Evolutionary conservation across 2,329 filamentous ascomycete genomes (phyloP), one percentile per base, ranked within the genome.

Genomic region (Fusarium mangiferae): DNA sequence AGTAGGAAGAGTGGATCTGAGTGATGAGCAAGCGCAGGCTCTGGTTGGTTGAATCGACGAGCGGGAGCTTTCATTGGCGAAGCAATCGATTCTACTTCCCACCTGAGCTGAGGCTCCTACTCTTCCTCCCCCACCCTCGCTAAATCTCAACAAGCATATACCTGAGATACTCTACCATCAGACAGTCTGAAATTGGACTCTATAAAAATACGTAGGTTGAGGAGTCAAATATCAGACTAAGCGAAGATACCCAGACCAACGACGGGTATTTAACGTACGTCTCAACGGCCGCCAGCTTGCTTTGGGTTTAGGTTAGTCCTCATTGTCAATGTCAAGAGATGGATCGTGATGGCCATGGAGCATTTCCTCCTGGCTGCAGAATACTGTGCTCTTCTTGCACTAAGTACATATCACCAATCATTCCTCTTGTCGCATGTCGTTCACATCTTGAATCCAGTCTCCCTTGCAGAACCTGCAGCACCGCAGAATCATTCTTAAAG

Each of bases 1-100:
- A 52, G 30, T n/a, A 28, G 30, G 38, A 44, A 51, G 61, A 51
- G 68, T 71, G 72, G 72, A 39, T 59, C 46, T 48, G n/a, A 15
- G 33, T 42, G 39, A 52, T 49, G 11, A 28, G 30, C n/a, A 39
- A 22, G 38, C 44, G 26, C 35, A 39, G 20, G 33, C 44, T 68
- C 39, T 59, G 63, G 24, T 38, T 48, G 35, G 45, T 33, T 59
- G 41, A 14, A 15, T 28, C 14, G 38, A 33, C 20, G 56, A 63
- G 52, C 22, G 54, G 38, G 22, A 55, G 33, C 20, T 28, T 39
- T 28, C 35, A 55, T 55, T 55, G 51, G 51, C 35, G 20, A 41
- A 41, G 15, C 24, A 41, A 28, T 41, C 14, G 20, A 30, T 55
- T n/a, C 24, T 41, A 39, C 24, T 28, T 41, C 20, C 20, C 22